Conservation (phyloP, 176 grass and related monocot species). For the Chloris gayana region DNA sequence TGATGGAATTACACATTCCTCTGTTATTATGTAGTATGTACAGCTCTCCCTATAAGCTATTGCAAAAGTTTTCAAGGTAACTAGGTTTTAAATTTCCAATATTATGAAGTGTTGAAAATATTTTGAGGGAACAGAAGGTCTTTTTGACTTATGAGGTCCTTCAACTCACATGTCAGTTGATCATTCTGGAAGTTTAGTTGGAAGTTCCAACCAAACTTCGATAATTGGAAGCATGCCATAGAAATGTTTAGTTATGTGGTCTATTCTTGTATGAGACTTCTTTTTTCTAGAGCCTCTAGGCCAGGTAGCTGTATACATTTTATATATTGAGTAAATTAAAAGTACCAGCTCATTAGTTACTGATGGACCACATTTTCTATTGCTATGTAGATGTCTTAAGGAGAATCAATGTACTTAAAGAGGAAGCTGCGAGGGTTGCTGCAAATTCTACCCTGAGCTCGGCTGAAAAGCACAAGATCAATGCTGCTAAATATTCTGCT, state of each 20-base stretch:
- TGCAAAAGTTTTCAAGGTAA: neutral
- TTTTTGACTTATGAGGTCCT: conserved; percentile 5
- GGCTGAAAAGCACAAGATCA: conserved; percentile 94
- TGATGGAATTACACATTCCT: neutral
- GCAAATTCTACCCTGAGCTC: conserved; percentile 86
- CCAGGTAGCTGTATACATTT: conserved; percentile 24
- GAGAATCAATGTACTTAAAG: conserved; percentile 93
- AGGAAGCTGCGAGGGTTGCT: conserved; percentile 88
- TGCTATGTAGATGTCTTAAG: conserved; percentile 82
- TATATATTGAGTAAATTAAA: conserved; percentile 33
- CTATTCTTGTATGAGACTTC: conserved; percentile 10
- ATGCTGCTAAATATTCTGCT: conserved; percentile 91
- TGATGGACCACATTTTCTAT: conserved; percentile 33
- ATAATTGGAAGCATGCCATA: conserved; percentile 2
- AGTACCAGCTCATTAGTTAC: conserved; percentile 24
- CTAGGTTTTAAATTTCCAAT: conserved; percentile 7
- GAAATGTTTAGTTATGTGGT: conserved; percentile 21
- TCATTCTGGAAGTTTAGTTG: conserved; percentile 26
- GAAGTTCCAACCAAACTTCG: neutral
- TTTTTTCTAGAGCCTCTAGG: conserved; percentile 1
- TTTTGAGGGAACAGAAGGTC: neutral
- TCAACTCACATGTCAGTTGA: conserved; percentile 21
- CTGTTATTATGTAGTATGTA: neutral
- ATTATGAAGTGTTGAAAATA: conserved; percentile 34
- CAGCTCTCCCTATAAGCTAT: neutral